Evolutionary conservation across 108 stramenopile species (phyloP).

Genomic region (Craspedostauros australis): DNA sequence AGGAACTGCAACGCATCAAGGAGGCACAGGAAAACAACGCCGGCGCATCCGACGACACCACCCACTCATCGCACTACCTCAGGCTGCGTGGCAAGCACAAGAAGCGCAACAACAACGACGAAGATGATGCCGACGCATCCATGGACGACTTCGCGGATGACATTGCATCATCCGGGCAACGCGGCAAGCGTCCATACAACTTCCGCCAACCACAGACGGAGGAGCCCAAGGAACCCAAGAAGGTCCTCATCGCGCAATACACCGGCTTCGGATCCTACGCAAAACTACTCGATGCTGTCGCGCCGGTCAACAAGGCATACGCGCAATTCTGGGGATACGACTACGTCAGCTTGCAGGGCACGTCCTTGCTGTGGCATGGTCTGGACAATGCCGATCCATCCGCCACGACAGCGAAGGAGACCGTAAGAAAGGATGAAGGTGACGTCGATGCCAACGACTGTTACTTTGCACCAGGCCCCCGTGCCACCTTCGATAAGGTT

Average conservation of each 20-base stretch:
- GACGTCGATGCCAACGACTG: neutral
- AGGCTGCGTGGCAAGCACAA: no score
- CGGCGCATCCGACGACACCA: no score
- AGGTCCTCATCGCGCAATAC: conserved; percentile 40
- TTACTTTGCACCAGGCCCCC: neutral
- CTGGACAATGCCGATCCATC: conserved; percentile 2
- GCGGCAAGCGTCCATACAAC: no score
- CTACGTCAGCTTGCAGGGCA: conserved; percentile 20
- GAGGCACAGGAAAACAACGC: no score
- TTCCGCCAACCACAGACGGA: no score
- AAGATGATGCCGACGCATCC: no score
- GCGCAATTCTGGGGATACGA: conserved; percentile 20
- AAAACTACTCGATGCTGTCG: conserved; percentile 10
- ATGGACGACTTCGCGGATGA: no score
- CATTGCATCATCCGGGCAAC: no score
- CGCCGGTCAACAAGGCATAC: conserved; percentile 22
- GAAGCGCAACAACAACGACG: no score
- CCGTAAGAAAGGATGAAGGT: neutral
- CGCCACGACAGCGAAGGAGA: neutral
- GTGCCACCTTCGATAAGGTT: conserved; percentile 32
- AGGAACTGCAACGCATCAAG: no score
- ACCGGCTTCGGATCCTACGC: conserved; percentile 21
- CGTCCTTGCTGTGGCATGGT: conserved; percentile 14
- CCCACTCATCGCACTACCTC: no score
- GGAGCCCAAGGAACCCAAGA: no score